Conservation (phyloP, 345 rosid genomes). For the Hypericum androsaemum region DNA sequence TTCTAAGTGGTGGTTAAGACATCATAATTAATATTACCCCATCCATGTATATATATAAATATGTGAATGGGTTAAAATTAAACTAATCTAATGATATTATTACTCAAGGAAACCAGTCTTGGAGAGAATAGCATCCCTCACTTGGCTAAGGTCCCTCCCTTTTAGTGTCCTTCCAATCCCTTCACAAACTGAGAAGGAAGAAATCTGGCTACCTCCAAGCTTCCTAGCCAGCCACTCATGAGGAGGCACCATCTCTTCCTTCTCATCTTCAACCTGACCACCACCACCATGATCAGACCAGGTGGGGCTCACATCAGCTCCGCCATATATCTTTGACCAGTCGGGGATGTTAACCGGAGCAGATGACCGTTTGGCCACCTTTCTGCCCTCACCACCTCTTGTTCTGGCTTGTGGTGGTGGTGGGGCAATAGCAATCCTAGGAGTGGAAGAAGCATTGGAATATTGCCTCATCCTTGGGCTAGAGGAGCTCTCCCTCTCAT, state of each 20-base stretch:
- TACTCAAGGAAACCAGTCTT: slow-evolving; percentile 91
- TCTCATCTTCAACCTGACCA: slow-evolving; percentile 13
- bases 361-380: slow-evolving; percentile 42
- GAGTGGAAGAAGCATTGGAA: too few relatives aligned
- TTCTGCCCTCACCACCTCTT: slow-evolving; percentile 18
- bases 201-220: slow-evolving; percentile 66
- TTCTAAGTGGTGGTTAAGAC: neutral
- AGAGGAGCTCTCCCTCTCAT: too few relatives aligned
- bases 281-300: slow-evolving; percentile 11
- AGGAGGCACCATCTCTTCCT: slow-evolving; percentile 62
- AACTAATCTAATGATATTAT: neutral
- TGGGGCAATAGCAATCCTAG: slow-evolving; percentile 13
- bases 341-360: slow-evolving; percentile 84
- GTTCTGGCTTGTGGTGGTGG: neutral
- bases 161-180: slow-evolving; percentile 92
- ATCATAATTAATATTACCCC: neutral
- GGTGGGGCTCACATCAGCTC: slow-evolving; percentile 4
- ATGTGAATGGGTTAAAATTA: neutral
- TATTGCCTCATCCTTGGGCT: slow-evolving; percentile 26
- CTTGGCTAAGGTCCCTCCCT: slow-evolving; percentile 93
- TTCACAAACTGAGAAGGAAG: slow-evolving; percentile 85
- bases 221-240: slow-evolving; percentile 92
- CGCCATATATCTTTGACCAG: slow-evolving; percentile 84
- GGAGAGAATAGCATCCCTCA: slow-evolving; percentile 75
- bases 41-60: neutral